Evolutionary conservation across 805 yeast genomes (phyloP).

Genomic region (Pichia heedii): DNA sequence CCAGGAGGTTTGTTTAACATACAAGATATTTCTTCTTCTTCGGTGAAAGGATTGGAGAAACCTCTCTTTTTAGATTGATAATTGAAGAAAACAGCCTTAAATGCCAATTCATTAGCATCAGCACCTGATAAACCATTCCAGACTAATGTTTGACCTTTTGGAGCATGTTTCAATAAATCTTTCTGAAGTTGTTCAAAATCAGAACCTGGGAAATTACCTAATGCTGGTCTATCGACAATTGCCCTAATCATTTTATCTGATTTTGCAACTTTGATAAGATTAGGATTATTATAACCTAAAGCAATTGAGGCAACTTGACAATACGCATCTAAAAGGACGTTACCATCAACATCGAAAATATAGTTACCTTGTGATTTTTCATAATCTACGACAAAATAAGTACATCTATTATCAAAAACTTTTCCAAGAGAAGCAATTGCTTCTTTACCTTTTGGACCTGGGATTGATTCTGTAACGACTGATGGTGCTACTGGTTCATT

Average conservation of each 20-base stretch:
- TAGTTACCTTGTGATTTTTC: slow-evolving; percentile 70
- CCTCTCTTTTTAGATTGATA: slow-evolving; percentile 66
- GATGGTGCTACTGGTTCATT: slow-evolving; percentile 68
- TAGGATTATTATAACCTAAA: slow-evolving; percentile 80
- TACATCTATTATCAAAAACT: slow-evolving; percentile 65
- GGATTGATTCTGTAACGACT: slow-evolving; percentile 49
- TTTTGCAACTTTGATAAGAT: slow-evolving; percentile 55
- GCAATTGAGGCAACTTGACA: slow-evolving; percentile 83
- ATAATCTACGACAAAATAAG: slow-evolving; percentile 70
- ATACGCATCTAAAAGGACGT: slow-evolving; percentile 62
- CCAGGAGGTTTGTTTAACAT: slow-evolving; percentile 87
- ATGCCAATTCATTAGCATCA: slow-evolving; percentile 83
- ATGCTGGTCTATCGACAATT: slow-evolving; percentile 74
- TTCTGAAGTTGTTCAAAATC: slow-evolving; percentile 45
- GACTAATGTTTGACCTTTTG: slow-evolving; percentile 63
- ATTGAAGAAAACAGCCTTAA: slow-evolving; percentile 81
- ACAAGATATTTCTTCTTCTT: slow-evolving; percentile 59
- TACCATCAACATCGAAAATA: slow-evolving; percentile 74
- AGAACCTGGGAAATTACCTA: slow-evolving; percentile 70
- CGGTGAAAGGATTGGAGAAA: slow-evolving; percentile 45
- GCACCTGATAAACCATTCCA: slow-evolving; percentile 83
- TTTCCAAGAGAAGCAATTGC: slow-evolving; percentile 45
- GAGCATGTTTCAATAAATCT: slow-evolving; percentile 65
- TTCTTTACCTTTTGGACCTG: slow-evolving; percentile 64
- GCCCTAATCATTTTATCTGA: slow-evolving; percentile 66